These are phyloP conservation scores for Globisporangium parvum DNA, from an alignment of 352 stramenopile species.

Conservation along the genomic window DNA sequence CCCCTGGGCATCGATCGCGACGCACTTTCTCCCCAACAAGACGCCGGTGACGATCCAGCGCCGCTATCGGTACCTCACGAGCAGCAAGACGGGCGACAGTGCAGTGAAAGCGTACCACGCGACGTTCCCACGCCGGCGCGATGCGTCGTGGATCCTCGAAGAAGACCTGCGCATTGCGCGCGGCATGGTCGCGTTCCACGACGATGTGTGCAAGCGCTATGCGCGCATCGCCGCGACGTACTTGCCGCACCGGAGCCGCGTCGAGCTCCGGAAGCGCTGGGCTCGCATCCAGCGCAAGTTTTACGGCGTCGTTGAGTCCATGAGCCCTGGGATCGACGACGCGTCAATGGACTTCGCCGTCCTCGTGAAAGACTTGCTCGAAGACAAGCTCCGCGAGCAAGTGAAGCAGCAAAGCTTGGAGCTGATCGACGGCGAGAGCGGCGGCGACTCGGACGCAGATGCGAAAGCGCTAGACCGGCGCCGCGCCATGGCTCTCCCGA, in stretches of 20 bases:
- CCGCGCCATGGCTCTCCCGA: neutral
- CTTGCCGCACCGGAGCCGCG: conserved; percentile 58
- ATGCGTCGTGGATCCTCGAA: conserved; percentile 61
- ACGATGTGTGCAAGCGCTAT: conserved; percentile 54
- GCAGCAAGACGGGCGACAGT: conserved; percentile 49
- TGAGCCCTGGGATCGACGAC: conserved; percentile 23
- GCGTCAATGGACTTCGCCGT: conserved; percentile 41
- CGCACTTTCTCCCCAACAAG: conserved; percentile 62
- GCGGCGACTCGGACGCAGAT: neutral
- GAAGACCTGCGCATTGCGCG: conserved; percentile 73
- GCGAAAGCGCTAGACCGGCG: no score
- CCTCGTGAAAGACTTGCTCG: conserved; percentile 47
- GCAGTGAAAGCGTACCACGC: conserved; percentile 57
- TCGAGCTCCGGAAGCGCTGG: conserved; percentile 69
- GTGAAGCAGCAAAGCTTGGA: conserved; percentile 11
- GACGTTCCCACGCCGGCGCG: conserved; percentile 29
- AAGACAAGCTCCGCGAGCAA: conserved; percentile 39
- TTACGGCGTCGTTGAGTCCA: conserved; percentile 18
- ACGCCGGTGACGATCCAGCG: conserved; percentile 37
- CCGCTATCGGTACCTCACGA: conserved; percentile 66
- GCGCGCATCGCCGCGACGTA: conserved; percentile 44
- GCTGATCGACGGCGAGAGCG: conserved; percentile 8
- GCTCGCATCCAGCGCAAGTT: conserved; percentile 34
- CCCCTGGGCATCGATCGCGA: conserved; percentile 57
- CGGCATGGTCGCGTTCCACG: conserved; percentile 58